phyloP scores from a whole-genome alignment of 306 rosid genomes.

The Amphicarpaea edgeworthii region DNA sequence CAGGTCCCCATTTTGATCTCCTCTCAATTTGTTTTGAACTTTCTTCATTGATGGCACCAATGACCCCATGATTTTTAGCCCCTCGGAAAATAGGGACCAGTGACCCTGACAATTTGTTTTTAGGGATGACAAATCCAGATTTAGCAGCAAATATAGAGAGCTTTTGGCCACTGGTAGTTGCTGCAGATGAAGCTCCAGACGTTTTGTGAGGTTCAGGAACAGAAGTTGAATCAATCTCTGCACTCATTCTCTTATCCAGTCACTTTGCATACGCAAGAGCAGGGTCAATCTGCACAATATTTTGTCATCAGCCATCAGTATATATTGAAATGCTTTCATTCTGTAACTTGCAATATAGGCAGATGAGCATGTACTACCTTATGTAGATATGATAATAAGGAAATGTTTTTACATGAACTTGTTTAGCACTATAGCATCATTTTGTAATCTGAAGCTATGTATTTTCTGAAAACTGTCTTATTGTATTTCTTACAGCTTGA shows the following conservation, averaged over 20 bases:
- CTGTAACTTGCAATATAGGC: not conserved
- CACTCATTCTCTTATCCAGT: constrained; percentile 53
- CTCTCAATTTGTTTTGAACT: constrained; percentile 66
- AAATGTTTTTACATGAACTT: not conserved
- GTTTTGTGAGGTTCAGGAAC: constrained; percentile 62
- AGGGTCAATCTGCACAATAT: constrained; percentile 32
- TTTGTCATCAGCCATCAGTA: not conserved
- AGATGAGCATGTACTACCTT: not conserved
- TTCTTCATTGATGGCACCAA: constrained; percentile 62
- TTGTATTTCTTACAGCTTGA: not conserved
- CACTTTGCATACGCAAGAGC: constrained; percentile 34
- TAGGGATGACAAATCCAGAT: constrained; percentile 94
- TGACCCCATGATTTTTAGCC: constrained; percentile 57
- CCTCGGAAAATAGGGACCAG: constrained; percentile 78
- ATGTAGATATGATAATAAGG: not conserved
- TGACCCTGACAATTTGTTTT: constrained; percentile 91
- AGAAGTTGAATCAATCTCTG: constrained; percentile 53
- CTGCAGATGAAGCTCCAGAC: constrained; percentile 67
- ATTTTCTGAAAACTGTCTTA: not conserved
- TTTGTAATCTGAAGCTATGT: not conserved
- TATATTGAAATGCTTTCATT: not conserved
- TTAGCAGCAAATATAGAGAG: constrained; percentile 77
- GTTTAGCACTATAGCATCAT: not conserved
- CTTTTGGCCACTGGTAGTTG: constrained; percentile 64
- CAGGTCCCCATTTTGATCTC: constrained; percentile 90